These are phyloP conservation scores for Aphanomyces euteiches DNA, from an alignment of 352 stramenopile genomes.

Conservation along the genomic window DNA sequence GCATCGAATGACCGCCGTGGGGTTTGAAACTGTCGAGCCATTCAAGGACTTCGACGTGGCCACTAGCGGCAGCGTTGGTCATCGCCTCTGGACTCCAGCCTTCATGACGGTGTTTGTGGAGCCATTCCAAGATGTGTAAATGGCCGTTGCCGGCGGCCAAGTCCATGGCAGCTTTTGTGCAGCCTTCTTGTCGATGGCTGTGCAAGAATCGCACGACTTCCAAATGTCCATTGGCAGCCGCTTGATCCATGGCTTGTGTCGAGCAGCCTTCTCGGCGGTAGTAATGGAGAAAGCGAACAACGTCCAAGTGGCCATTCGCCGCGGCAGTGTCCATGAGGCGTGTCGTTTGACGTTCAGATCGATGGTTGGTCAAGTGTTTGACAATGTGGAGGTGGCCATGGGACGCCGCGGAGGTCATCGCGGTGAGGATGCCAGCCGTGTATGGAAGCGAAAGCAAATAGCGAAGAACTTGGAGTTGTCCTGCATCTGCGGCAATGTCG, in stretches of 20 bases:
- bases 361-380: too few relatives aligned
- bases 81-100: slow-evolving; percentile 40
- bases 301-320: neutral
- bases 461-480: slow-evolving; percentile 10
- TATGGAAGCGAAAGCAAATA: neutral
- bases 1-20: neutral
- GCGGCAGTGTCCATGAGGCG: neutral
- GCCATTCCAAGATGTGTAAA: neutral
- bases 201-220: slow-evolving; percentile 33
- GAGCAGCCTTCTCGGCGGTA: neutral
- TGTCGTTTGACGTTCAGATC: neutral
- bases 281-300: neutral
- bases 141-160: slow-evolving; percentile 1
- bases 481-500: neutral
- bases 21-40: slow-evolving; percentile 49
- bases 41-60: slow-evolving; percentile 61
- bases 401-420: neutral
- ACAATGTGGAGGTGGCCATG: slow-evolving; percentile 5
- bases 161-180: neutral
- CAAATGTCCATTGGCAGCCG: slow-evolving; percentile 16
- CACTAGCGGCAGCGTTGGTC: slow-evolving; percentile 83
- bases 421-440: neutral
- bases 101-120: neutral
- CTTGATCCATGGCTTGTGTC: neutral
- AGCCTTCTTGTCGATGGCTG: slow-evolving; percentile 28